Conservation (phyloP, 495 filamentous ascomycete genomes). For the Daldinia bambusicola region DNA sequence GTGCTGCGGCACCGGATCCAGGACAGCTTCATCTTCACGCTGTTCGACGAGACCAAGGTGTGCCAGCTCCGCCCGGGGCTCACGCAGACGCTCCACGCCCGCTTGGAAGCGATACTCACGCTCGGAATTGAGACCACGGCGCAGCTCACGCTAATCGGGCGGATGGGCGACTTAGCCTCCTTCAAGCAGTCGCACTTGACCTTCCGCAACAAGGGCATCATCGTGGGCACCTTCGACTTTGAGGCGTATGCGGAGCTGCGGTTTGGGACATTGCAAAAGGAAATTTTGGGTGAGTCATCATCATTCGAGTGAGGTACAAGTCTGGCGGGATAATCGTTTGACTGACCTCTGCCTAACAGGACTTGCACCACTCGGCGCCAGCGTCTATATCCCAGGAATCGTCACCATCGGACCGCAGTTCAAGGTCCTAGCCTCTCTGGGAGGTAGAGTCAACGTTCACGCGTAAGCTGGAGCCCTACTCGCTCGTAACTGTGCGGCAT, state of each 20-base stretch:
- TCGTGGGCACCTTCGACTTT: not conserved
- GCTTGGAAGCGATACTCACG: not conserved
- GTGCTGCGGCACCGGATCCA: slow-evolving; percentile 12
- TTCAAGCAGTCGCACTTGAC: not conserved
- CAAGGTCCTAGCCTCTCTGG: no score
- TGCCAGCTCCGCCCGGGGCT: not conserved
- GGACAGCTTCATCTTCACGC: not conserved
- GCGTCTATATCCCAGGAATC: not conserved
- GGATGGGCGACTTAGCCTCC: not conserved
- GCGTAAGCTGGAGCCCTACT: no score
- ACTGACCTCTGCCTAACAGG: no score
- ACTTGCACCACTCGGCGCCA: no score
- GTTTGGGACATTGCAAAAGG: no score
- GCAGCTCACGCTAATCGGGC: not conserved
- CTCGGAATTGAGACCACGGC: not conserved
- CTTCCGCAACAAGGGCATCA: not conserved
- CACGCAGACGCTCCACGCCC: not conserved
- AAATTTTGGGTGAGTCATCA: not conserved
- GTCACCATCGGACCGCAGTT: not conserved
- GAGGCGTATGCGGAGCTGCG: no score
- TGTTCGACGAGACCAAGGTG: not conserved
- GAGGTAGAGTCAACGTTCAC: no score
- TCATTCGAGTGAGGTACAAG: no score
- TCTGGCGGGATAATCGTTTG: no score
- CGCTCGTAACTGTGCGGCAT: no score